Base-by-base conservation (phyloP, 108 stramenopile genomes). In the Cyclostephanos invisitatus region DNA sequence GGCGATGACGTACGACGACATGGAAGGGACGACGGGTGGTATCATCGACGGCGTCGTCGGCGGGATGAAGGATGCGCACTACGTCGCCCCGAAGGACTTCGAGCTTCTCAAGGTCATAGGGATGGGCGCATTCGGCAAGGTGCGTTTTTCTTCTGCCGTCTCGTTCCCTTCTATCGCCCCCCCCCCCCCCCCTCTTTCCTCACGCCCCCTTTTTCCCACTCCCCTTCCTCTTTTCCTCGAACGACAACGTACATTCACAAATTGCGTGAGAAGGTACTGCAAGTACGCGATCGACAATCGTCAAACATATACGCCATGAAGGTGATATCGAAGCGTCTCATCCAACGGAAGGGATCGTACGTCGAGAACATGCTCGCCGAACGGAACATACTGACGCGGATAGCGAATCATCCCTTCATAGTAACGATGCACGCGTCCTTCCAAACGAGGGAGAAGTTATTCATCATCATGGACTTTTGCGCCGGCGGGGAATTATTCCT, bases 91-190 rank as follows among this genome's bases (percentile, higher is more conserved):
- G 50, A 89, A 88, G 59, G 95, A 96, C 73, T 96, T 94, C 82
- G 86, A 91, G 36, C 82, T 96, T 2, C 80, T 94, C 55, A 89
- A 86, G 48, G 92, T 94, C 5, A 96, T 99, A 42, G 99, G 99
- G 5, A 95, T 96, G 92, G 99, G 99, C 1, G 95, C 97, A 2
- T 99, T 98, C 83, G 99, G 99, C 24, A 96, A 97, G 66, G 99
- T 40, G 44, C 14, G 44, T 20, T 61, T 36, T 59, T 8, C 18
- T 59, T 32, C 18, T 36, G 37, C 58, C 11, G 11, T 8, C 9
- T 11, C 11, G 8, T 40, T 11, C 40, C 40, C 7, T 6, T 37
- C 5, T 37, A 37, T 37, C 7, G 36, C 36, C 40, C 40, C 40
- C 7, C 40, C 40, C 40, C 7, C 5, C 40, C 40, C 5, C 40